These are phyloP conservation scores for Fibroporia radiculosa DNA, from an alignment of 768 basidiomycete species.

Conservation along the genomic window DNA sequence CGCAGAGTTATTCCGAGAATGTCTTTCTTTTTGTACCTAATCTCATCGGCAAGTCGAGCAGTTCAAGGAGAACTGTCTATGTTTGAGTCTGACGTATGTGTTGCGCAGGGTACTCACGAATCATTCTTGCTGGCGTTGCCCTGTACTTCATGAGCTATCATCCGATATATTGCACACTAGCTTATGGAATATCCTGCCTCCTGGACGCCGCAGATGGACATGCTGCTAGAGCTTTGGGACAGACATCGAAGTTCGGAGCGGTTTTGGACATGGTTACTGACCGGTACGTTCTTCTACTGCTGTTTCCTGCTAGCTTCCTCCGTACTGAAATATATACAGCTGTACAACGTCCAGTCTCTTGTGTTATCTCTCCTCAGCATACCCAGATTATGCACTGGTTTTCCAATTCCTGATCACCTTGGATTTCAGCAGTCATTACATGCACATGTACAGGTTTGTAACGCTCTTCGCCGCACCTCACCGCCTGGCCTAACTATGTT, in stretches of 20 bases:
- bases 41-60: constrained; percentile 66
- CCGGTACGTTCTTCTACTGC: constrained; percentile 46
- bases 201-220: constrained; percentile 94
- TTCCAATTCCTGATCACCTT: constrained; percentile 96
- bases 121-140: constrained; percentile 84
- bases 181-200: constrained; percentile 86
- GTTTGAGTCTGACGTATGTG: constrained; percentile 4
- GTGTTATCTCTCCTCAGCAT: constrained; percentile 87
- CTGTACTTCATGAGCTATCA: constrained; percentile 93
- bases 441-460: constrained; percentile 96
- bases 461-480: neutral
- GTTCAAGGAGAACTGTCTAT: neutral
- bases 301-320: neutral
- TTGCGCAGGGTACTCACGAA: constrained; percentile 73
- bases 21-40: constrained; percentile 97
- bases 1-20: constrained; percentile 86
- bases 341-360: constrained; percentile 95
- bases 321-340: constrained; percentile 40
- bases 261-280: constrained; percentile 99
- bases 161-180: constrained; percentile 84
- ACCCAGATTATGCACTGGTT: constrained; percentile 73
- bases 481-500: constrained; percentile 4
- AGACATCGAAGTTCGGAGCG: constrained; percentile 95
- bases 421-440: constrained; percentile 97
- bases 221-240: constrained; percentile 79